phyloP scores from a whole-genome alignment of 257 asterid species.

The Gardenia jasminoides region DNA sequence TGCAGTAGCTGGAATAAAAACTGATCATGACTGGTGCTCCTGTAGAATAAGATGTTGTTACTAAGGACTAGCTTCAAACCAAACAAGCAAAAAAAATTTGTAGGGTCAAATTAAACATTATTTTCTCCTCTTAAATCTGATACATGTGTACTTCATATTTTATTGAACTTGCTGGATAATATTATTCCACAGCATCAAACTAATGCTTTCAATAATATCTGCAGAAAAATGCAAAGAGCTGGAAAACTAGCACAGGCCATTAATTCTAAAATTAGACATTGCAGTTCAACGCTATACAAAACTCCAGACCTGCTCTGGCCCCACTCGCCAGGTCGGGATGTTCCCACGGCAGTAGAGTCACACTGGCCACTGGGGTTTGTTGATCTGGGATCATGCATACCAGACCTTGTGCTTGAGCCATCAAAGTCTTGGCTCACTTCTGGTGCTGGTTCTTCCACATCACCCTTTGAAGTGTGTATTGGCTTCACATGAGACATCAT shows the following conservation, averaged over 20 bases:
- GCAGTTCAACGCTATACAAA: background rate
- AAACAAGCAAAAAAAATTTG: background rate
- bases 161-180: too few species aligned
- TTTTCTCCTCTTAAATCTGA: background rate
- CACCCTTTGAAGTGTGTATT: constrained; percentile 1
- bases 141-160: too few species aligned
- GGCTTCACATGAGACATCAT: background rate
- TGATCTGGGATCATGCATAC: background rate
- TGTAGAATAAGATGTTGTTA: background rate
- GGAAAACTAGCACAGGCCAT: background rate
- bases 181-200: too few species aligned
- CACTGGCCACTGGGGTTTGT: background rate
- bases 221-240: background rate
- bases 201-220: background rate
- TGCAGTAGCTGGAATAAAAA: background rate
- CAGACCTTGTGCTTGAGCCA: constrained; percentile 1
- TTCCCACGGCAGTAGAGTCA: background rate
- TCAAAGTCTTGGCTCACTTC: background rate
- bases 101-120: too few species aligned
- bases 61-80: background rate
- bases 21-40: background rate
- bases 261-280: background rate
- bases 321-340: background rate
- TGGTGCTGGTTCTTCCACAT: background rate
- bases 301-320: background rate